Percentiles rank a stretch among this genome's conserved stretches.
Conservation (phyloP, 2,329 filamentous ascomycete species). For the Fusarium anthophilum region DNA sequence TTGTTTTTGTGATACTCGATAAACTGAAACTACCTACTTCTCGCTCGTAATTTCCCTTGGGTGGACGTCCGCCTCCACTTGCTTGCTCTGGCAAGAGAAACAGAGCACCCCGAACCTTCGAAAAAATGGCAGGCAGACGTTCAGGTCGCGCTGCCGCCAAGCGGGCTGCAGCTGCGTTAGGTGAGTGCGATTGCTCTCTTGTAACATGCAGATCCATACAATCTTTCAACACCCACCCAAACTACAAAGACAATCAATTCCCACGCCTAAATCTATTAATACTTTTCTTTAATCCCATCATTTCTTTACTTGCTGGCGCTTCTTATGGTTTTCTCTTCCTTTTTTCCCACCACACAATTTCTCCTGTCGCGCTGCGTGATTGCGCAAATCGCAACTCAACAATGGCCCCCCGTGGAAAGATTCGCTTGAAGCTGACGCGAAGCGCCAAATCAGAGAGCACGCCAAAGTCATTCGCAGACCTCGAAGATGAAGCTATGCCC, state of each 20-base stretch:
- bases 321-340: neutral
- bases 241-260: neutral
- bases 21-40: conserved; percentile 19
- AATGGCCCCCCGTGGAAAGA: conserved; percentile 45
- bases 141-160: conserved; percentile 64
- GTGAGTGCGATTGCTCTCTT: conserved; percentile 49
- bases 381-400: conserved; percentile 5
- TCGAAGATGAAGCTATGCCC: conserved; percentile 49
- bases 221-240: conserved; percentile 17
- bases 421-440: conserved; percentile 49
- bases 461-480: conserved; percentile 53
- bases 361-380: conserved; percentile 8
- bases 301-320: neutral
- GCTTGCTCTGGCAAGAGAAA: conserved; percentile 12
- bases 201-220: neutral
- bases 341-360: neutral
- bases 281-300: neutral
- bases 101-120: conserved; percentile 8
- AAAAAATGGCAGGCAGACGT: conserved; percentile 54
- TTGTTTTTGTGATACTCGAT: conserved; percentile 27
- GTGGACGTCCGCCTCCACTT: conserved; percentile 27
- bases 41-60: conserved; percentile 24
- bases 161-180: conserved; percentile 62
- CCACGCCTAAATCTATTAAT: neutral
- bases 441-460: conserved; percentile 51